Evolutionary conservation across 192 early-diverging fungal species (phyloP).

Genomic region (Coemansia sp.): DNA sequence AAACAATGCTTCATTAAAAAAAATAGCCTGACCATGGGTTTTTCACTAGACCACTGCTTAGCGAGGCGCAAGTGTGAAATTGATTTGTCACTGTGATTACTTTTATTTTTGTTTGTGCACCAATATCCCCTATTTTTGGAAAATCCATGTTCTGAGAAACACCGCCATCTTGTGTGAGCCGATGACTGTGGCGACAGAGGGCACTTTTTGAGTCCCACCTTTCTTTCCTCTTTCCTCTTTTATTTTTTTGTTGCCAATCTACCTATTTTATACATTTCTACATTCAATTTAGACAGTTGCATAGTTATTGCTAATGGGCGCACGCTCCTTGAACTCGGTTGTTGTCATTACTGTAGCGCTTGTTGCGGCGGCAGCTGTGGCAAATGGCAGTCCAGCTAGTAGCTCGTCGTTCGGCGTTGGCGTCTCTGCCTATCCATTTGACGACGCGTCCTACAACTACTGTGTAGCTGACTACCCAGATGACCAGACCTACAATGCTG

Average conservation of each 20-base stretch:
- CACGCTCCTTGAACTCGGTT: not conserved
- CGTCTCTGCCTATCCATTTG: constrained; percentile 12
- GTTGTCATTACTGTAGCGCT: constrained; percentile 9
- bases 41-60: too few relatives aligned
- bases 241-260: not conserved
- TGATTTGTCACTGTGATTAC: not conserved
- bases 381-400: constrained; percentile 1
- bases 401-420: constrained; percentile 16
- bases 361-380: constrained; percentile 16
- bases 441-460: constrained; percentile 42
- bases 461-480: constrained; percentile 40
- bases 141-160: not conserved
- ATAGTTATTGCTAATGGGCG: constrained; percentile 8
- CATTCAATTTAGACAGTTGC: not conserved
- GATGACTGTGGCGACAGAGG: not conserved
- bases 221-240: not conserved
- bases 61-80: too few relatives aligned
- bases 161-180: not conserved
- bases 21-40: too few relatives aligned
- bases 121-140: not conserved
- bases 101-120: not conserved
- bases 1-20: too few relatives aligned
- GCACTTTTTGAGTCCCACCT: not conserved
- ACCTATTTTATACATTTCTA: not conserved
- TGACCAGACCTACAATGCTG: constrained; percentile 23